These are phyloP conservation scores for Tylopilus cervinicoccineus DNA, from an alignment of 768 basidiomycete species.

Conservation along the genomic window DNA sequence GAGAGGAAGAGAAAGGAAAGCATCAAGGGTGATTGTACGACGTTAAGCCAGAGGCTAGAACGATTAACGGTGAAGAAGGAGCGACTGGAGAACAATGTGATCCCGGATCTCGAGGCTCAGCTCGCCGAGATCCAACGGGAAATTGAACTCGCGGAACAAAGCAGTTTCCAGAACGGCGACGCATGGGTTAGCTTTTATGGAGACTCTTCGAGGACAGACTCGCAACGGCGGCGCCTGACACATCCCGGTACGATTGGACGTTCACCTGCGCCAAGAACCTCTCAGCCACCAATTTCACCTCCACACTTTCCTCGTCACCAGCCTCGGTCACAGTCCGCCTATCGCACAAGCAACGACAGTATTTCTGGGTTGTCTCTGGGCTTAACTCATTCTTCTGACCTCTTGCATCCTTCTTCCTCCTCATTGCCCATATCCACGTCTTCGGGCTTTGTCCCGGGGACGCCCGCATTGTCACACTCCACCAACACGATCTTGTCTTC, in stretches of 20 bases:
- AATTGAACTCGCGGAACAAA: slow-evolving; percentile 42
- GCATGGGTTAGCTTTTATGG: slow-evolving; percentile 11
- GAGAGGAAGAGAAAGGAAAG: slow-evolving; percentile 53
- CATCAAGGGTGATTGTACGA: slow-evolving; percentile 54
- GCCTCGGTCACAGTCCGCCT: slow-evolving; percentile 22
- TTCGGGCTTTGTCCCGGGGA: slow-evolving; percentile 12
- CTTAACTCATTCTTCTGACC: slow-evolving; percentile 10
- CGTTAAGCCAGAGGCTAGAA: slow-evolving; percentile 60
- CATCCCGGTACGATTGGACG: slow-evolving; percentile 30
- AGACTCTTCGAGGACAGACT: slow-evolving; percentile 17
- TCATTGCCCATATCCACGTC: slow-evolving; percentile 16
- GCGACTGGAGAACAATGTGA: slow-evolving; percentile 52
- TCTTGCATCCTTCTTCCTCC: slow-evolving; percentile 10
- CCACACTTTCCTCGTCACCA: slow-evolving; percentile 27
- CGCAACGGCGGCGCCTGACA: slow-evolving; percentile 23
- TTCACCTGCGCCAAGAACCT: slow-evolving; percentile 12
- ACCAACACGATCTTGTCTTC: slow-evolving; percentile 16
- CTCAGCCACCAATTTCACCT: slow-evolving; percentile 23
- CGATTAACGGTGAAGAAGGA: slow-evolving; percentile 62
- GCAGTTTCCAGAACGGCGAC: slow-evolving; percentile 15
- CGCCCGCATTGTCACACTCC: slow-evolving; percentile 12
- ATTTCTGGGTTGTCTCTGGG: slow-evolving; percentile 16
- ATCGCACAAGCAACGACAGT: slow-evolving; percentile 19
- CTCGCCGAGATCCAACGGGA: slow-evolving; percentile 57
- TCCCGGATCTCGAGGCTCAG: slow-evolving; percentile 68